Base-by-base conservation (phyloP, 1,139 yeast genomes). In the Eremothecium coryli region DNA sequence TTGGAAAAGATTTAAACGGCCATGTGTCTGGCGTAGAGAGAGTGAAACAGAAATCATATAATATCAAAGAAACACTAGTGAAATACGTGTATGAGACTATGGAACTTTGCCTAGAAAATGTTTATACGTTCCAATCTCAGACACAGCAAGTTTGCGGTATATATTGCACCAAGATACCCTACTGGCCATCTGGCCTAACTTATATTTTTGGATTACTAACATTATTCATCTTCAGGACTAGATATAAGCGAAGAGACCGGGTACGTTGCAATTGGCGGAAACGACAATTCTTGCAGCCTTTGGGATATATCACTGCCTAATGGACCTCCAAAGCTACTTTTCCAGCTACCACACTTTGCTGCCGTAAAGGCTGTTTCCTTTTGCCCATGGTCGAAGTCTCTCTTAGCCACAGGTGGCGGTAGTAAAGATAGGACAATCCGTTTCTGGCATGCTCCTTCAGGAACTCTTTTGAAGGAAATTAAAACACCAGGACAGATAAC, bases 321-420 rank as follows among this genome's bases (percentile, higher is more conserved):
- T 14, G 38, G 32, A 12, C 38, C 46, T 0, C 84, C 86, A 0
- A 49, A 38, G n/a, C 45, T 71, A 33, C 60, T 59, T 38, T 70
- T 64, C 48, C 49, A 56, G 4, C 58, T 82, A 21, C 70, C 68
- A 2, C 93, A 82, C 50, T 66, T 67, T 28, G 93, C 93, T 0
- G 93, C 93, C 0, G 86, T 82, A 0, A 82, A 82, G 54, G 93
- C 93, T 0, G 65, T 82, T 40, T 74, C 84, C 16, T 82, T 77
- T 64, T 81, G 93, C 54, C 93, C 93, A 0, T 79, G 80, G 74
- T 79, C 82, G 41, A 72, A 70, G 35, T 71, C 79, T 28, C 56
- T 82, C 18, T 58, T 82, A 35, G 93, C 85, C 6, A 81, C 93
- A 0, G 93, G 93, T 0, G 93, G 88, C 14, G 93, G 93, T 0